These are phyloP conservation scores for Cyclotella choctawhatcheeana DNA, from an alignment of 108 stramenopile genomes.

Conservation along the genomic window DNA sequence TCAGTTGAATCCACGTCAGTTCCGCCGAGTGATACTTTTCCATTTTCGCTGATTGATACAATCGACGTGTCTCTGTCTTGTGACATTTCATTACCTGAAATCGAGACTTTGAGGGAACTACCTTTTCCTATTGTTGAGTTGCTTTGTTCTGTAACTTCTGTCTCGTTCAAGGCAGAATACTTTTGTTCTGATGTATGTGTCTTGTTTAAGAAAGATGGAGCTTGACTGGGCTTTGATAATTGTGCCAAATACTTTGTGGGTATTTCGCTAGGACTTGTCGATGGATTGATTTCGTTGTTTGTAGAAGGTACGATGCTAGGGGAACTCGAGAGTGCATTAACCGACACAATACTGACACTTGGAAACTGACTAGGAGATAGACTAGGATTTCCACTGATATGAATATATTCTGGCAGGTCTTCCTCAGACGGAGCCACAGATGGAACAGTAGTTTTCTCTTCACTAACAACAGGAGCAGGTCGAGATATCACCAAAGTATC, in stretches of 20 bases:
- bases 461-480: no score
- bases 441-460: neutral
- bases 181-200: no score
- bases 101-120: neutral
- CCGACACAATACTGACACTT: no score
- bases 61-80: neutral
- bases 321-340: neutral
- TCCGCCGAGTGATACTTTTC: neutral
- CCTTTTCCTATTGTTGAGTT: neutral
- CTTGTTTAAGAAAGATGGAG: no score
- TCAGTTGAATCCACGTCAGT: neutral
- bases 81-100: neutral
- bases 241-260: neutral
- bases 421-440: neutral
- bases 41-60: neutral
- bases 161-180: neutral
- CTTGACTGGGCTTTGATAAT: neutral
- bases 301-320: neutral
- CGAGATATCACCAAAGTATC: neutral
- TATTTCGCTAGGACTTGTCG: neutral
- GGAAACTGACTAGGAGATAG: no score
- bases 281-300: neutral
- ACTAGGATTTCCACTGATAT: neutral
- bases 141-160: neutral
- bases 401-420: neutral